A percentile compares a stretch with the other conserved stretches of the same genome.
These are phyloP conservation scores for Pyricularia sp. DNA, from an alignment of 2,329 filamentous ascomycete genomes.

Conservation along the genomic window DNA sequence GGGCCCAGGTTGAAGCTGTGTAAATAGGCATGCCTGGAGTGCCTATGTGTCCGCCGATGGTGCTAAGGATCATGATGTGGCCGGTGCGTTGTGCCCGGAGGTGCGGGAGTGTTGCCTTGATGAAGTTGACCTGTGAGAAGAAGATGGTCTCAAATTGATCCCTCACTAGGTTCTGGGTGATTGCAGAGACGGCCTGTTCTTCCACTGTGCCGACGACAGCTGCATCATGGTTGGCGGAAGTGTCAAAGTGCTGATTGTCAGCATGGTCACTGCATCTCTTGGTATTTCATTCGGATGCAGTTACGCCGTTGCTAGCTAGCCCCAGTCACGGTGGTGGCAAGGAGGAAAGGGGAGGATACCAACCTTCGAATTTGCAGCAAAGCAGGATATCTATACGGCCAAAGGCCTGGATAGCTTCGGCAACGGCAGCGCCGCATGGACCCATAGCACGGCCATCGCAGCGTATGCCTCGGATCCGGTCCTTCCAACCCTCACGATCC, in stretches of 20 bases:
- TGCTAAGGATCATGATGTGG: slow-evolving; percentile 81
- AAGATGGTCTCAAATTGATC: slow-evolving; percentile 93
- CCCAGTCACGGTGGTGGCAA: background rate
- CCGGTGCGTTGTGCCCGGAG: slow-evolving; percentile 72
- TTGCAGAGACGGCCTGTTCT: slow-evolving; percentile 60
- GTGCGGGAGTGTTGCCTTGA: slow-evolving; percentile 72
- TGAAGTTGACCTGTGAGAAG: slow-evolving; percentile 92
- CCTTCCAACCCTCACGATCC: slow-evolving; percentile 65
- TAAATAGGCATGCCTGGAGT: slow-evolving; percentile 86
- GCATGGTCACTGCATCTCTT: background rate
- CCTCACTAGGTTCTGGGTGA: slow-evolving; percentile 65
- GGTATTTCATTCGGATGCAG: background rate
- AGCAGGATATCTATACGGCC: slow-evolving; percentile 80
- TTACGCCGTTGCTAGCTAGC: background rate
- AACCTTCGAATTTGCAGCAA: slow-evolving; percentile 79
- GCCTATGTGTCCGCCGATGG: slow-evolving; percentile 82
- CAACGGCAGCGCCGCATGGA: slow-evolving; percentile 74
- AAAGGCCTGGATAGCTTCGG: slow-evolving; percentile 74
- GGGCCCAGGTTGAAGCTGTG: slow-evolving; percentile 83
- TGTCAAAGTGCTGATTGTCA: background rate
- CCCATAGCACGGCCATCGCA: slow-evolving; percentile 50
- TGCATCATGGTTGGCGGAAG: slow-evolving; percentile 19
- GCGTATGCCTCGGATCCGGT: slow-evolving; percentile 55
- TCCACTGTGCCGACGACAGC: slow-evolving; percentile 84
- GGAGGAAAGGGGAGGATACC: slow-evolving; percentile 6